Evolutionary conservation across 768 basidiomycete species (phyloP), one percentile per base, ranked within the genome.

Genomic region (Astraeus odoratus): DNA sequence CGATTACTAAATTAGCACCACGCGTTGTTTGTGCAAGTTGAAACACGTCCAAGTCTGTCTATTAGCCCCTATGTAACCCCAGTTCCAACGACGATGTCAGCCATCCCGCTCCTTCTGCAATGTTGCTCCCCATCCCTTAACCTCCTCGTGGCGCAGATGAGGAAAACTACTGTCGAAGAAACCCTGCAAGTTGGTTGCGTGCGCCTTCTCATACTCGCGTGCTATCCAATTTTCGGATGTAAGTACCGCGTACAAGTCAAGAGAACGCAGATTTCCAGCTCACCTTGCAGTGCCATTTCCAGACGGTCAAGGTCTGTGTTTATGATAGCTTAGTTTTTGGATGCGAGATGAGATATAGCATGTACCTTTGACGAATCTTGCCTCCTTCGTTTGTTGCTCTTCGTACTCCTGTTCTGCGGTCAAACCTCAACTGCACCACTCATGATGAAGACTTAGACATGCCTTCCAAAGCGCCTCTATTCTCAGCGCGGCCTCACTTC

Each of bases 221-320:
- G 87, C 88, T 89, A 41, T 8, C 2, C 10, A 18, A 1, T 10
- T 5, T 2, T 8, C 15, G n/a, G n/a, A n/a, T n/a, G 4, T 31
- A 16, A 47, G 9, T 18, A 16, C 13, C 10, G 10, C 20, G 2
- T 9, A 24, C 20, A 19, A 15, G 13, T n/a, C n/a, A n/a, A 9
- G 13, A 39, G 1, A 12, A 18, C 27, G 15, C 2, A 37, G 36
- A 26, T 39, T 37, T 25, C 57, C 20, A 19, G 46, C 40, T 13
- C 39, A 78, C 86, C 89, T 74, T 94, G 90, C 1, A 80, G 68
- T 1, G 87, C 87, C 85, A 94, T 86, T 61, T 94, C 90, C 45
- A 91, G 81, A 5, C 86, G 73, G 58, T 94, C 90, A 4, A 93
- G 72, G 58, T 94, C 90, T 91, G 7, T 5, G 29, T 12, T n/a